Evolutionary conservation across 345 rosid genomes (phyloP).

Genomic region (Durio zibethinus): DNA sequence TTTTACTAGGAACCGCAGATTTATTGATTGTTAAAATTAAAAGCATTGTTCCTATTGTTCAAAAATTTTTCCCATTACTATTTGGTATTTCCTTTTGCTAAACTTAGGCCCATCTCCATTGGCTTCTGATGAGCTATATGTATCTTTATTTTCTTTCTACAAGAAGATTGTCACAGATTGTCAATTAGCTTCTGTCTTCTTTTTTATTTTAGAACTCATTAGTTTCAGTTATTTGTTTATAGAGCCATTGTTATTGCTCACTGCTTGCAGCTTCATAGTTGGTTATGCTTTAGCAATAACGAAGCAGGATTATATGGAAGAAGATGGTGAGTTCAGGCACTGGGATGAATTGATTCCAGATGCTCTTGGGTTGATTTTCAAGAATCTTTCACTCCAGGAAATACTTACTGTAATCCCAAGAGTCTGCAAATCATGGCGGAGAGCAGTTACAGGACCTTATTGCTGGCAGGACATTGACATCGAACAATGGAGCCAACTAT

Average conservation of each 20-base stretch:
- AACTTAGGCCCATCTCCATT: not conserved
- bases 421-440: conserved; percentile 31
- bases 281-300: conserved; percentile 3
- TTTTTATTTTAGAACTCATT: not conserved
- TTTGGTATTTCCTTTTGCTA: not conserved
- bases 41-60: not conserved
- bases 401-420: conserved; percentile 24
- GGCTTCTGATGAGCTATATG: not conserved
- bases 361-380: conserved; percentile 28
- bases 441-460: conserved; percentile 23
- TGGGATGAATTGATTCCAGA: conserved; percentile 36
- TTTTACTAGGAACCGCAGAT: not conserved
- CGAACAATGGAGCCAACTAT: conserved; percentile 30
- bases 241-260: not conserved
- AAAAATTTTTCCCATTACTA: not conserved
- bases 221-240: not conserved
- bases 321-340: conserved; percentile 7
- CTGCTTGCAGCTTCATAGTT: conserved; percentile 3
- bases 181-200: not conserved
- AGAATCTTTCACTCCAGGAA: conserved; percentile 22
- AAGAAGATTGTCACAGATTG: not conserved
- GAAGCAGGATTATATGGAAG: conserved; percentile 17
- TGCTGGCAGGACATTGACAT: conserved; percentile 38
- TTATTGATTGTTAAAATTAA: not conserved
- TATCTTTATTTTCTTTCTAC: not conserved